These are phyloP conservation scores for Rhodotorula sp. DNA, from an alignment of 1,284 basidiomycete genomes.

Conservation along the genomic window DNA sequence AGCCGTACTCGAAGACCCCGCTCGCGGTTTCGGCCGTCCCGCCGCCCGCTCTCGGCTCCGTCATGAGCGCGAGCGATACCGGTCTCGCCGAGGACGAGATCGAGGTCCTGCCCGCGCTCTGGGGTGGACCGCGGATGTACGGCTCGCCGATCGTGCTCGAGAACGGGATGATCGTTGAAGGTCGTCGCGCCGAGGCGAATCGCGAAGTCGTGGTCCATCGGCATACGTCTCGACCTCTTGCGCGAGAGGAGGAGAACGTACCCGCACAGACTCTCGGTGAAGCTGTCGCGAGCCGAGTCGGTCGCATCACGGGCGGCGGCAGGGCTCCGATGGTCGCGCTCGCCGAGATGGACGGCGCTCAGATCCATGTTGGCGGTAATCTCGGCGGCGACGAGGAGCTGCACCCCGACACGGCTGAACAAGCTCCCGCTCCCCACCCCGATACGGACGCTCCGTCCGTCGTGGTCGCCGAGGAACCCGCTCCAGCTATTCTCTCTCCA, in stretches of 20 bases:
- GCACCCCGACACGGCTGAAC: background rate
- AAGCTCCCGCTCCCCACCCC: no score
- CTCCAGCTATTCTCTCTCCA: no score
- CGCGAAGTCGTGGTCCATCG: constrained; percentile 23
- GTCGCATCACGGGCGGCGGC: constrained; percentile 17
- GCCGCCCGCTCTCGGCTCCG: background rate
- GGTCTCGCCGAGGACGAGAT: background rate
- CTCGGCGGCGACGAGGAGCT: background rate
- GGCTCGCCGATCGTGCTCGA: constrained; percentile 45
- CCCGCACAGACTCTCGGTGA: background rate
- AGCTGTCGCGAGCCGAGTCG: constrained; percentile 5
- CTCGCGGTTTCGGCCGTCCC: constrained; percentile 26
- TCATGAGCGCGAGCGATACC: background rate
- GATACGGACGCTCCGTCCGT: no score
- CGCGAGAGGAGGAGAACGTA: background rate
- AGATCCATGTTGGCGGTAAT: constrained; percentile 20
- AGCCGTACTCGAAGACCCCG: constrained; percentile 11
- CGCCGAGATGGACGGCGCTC: constrained; percentile 30
- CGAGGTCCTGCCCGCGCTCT: constrained; percentile 27
- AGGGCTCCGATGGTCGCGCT: constrained; percentile 28
- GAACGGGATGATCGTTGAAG: constrained; percentile 44
- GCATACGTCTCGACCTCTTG: background rate
- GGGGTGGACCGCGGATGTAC: constrained; percentile 46
- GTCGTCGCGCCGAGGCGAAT: constrained; percentile 29
- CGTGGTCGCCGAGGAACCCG: background rate